Evolutionary conservation across 2,329 filamentous ascomycete genomes (phyloP).

Genomic region (Cladosporium velox): DNA sequence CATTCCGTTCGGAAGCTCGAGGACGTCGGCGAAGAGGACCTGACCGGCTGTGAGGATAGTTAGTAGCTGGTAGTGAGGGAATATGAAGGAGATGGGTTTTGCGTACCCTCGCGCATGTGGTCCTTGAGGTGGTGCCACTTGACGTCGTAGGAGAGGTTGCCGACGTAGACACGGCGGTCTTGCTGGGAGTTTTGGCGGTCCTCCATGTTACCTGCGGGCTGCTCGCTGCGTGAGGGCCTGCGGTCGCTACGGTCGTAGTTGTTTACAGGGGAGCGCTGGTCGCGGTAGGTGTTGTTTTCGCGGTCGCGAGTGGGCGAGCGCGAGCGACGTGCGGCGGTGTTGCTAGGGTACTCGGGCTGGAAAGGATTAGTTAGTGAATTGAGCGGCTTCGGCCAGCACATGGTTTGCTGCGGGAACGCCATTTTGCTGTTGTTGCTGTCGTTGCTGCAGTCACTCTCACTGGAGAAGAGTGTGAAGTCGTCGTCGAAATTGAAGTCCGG

Average conservation of each 20-base stretch:
- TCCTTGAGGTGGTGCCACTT: constrained; percentile 99
- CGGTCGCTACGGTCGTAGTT: constrained; percentile 55
- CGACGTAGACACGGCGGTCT: constrained; percentile 98
- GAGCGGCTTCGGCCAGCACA: no score
- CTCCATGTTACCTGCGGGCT: constrained; percentile 50
- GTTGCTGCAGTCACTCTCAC: not conserved
- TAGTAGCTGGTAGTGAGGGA: constrained; percentile 8
- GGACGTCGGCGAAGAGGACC: constrained; percentile 98
- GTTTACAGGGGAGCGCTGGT: constrained; percentile 75
- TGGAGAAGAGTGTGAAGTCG: not conserved
- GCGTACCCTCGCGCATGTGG: constrained; percentile 98
- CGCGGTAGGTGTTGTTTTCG: constrained; percentile 40
- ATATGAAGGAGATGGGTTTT: constrained; percentile 7
- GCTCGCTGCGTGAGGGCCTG: constrained; percentile 60
- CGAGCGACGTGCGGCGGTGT: constrained; percentile 16
- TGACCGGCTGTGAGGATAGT: constrained; percentile 74
- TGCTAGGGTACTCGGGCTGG: constrained; percentile 15
- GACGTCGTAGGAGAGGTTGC: constrained; percentile 98
- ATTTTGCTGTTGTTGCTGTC: not conserved
- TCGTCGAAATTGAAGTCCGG: not conserved
- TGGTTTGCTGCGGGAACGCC: not conserved
- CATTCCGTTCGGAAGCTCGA: constrained; percentile 99
- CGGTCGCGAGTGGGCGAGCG: constrained; percentile 36
- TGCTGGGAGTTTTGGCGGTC: constrained; percentile 95
- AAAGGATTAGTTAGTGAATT: not conserved